Conservation (phyloP, 2,329 filamentous ascomycete species). For the Albifimbria verrucaria region DNA sequence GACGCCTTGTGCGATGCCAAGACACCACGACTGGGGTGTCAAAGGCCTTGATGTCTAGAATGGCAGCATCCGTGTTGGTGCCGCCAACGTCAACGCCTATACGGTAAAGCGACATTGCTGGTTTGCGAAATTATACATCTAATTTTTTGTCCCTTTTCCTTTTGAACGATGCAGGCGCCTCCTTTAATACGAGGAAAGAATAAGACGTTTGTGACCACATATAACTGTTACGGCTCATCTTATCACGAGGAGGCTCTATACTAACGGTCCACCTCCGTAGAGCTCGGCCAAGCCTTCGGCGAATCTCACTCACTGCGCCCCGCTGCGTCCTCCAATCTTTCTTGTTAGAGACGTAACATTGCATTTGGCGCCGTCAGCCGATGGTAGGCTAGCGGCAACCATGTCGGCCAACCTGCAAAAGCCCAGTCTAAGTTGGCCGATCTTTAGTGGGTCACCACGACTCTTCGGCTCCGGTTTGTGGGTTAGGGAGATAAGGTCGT, state of each 20-base stretch:
- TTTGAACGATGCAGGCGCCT: too few relatives aligned
- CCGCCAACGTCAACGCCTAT: conserved; percentile 41
- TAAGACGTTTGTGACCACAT: too few relatives aligned
- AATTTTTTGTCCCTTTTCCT: too few relatives aligned
- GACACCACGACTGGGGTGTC: conserved; percentile 34
- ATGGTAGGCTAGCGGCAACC: background rate
- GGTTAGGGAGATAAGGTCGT: background rate
- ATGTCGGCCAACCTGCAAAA: background rate
- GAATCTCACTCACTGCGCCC: too few relatives aligned
- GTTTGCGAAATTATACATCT: too few relatives aligned
- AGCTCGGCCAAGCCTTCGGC: too few relatives aligned
- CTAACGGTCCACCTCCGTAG: too few relatives aligned
- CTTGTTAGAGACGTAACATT: too few relatives aligned
- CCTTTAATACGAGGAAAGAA: too few relatives aligned
- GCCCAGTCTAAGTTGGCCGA: background rate
- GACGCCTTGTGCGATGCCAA: conserved; percentile 45
- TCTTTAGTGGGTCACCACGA: background rate
- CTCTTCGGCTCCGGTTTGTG: background rate
- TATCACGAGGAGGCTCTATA: too few relatives aligned
- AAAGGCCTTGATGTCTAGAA: conserved; percentile 37
- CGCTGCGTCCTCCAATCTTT: too few relatives aligned
- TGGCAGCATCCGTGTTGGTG: conserved; percentile 41
- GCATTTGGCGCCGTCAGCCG: background rate
- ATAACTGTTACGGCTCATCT: too few relatives aligned
- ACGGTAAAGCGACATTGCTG: conserved; percentile 37